Evolutionary conservation across 495 filamentous ascomycete genomes (phyloP).

Genomic region (Entonaema liquescens): DNA sequence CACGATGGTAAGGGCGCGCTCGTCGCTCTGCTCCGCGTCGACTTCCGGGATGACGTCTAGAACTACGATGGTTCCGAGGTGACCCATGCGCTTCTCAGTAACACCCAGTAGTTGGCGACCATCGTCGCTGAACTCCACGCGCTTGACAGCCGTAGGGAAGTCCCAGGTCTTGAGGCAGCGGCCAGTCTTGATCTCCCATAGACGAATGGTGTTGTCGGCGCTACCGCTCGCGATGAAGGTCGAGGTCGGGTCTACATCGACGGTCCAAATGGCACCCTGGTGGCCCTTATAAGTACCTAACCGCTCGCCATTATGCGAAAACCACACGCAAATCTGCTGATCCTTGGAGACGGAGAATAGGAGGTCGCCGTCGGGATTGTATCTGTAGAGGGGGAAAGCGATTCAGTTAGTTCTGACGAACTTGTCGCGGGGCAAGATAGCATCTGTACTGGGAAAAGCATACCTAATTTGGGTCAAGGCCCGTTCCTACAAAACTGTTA

Average conservation of each 20-base stretch:
- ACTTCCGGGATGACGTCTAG: constrained; percentile 83
- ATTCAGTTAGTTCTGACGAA: constrained; percentile 23
- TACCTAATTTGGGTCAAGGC: constrained; percentile 98
- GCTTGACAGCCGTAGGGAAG: constrained; percentile 93
- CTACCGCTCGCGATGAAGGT: constrained; percentile 93
- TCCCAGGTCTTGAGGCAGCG: constrained; percentile 96
- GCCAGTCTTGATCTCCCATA: constrained; percentile 96
- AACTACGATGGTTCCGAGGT: constrained; percentile 90
- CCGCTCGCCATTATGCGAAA: constrained; percentile 90
- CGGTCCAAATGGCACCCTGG: constrained; percentile 97
- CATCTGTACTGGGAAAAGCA: constrained; percentile 35
- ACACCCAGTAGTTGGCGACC: constrained; percentile 87
- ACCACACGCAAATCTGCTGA: constrained; percentile 96
- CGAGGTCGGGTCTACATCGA: constrained; percentile 95
- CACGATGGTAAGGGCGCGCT: constrained; percentile 82
- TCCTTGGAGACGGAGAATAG: constrained; percentile 98
- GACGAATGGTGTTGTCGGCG: constrained; percentile 95
- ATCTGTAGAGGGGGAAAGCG: constrained; percentile 56
- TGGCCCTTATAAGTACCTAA: constrained; percentile 96
- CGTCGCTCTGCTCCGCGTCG: constrained; percentile 81
- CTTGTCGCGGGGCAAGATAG: constrained; percentile 37
- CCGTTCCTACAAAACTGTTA: constrained; percentile 70
- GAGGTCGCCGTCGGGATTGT: constrained; percentile 95
- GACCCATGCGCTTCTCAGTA: constrained; percentile 97
- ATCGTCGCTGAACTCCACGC: constrained; percentile 95